Evolutionary conservation across 208 protist species (phyloP).

Genomic region (Wallacemonas sp.): DNA sequence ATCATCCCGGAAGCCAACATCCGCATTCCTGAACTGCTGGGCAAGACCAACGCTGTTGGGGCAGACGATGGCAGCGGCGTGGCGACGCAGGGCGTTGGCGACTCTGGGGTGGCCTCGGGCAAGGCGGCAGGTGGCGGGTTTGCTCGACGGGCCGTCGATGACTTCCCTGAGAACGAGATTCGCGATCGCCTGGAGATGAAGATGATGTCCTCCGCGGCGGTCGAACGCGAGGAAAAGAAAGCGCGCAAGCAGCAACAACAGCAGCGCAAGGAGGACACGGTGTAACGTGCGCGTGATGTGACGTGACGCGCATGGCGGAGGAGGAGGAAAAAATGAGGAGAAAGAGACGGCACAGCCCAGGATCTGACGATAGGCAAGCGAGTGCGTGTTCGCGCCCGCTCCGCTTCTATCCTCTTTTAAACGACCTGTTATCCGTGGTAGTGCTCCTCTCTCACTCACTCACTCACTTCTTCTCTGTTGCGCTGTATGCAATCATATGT

Average conservation of each 20-base stretch:
- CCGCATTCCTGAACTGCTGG: conserved; percentile 40
- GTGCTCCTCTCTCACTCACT: too few relatives aligned
- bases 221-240: conserved; percentile 89
- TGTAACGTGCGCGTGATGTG: conserved; percentile 7
- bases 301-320: background rate
- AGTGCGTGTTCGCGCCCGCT: too few relatives aligned
- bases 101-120: background rate
- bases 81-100: background rate
- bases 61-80: background rate
- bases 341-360: too few relatives aligned
- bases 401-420: too few relatives aligned
- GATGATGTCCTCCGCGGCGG: conserved; percentile 85
- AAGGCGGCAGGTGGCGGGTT: background rate
- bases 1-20: conserved; percentile 44
- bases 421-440: too few relatives aligned
- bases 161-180: conserved; percentile 88
- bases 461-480: too few relatives aligned
- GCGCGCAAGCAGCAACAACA: conserved; percentile 51
- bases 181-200: conserved; percentile 85
- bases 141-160: conserved; percentile 21
- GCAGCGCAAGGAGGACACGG: conserved; percentile 36
- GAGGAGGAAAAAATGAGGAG: conserved; percentile 4
- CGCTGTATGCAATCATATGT: background rate
- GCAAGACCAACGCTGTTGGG: background rate
- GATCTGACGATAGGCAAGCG: too few relatives aligned